Evolutionary conservation across 2,329 filamentous ascomycete genomes (phyloP).

Genomic region (Alternaria sp.): DNA sequence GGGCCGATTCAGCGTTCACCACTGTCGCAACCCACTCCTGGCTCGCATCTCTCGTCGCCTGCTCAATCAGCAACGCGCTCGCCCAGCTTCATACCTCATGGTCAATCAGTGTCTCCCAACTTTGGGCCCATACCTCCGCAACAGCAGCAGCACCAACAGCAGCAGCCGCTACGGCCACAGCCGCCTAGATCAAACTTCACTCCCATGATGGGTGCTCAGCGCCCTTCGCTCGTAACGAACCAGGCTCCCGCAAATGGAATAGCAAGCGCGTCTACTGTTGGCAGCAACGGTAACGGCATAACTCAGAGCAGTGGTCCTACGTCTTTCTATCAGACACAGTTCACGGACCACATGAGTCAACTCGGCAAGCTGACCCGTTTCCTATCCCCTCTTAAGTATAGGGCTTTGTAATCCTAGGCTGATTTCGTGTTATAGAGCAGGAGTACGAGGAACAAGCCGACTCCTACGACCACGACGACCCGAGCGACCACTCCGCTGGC

Average conservation of each 20-base stretch:
- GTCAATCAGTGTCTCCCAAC: constrained; percentile 67
- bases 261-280: constrained; percentile 45
- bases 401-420: constrained; percentile 72
- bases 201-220: constrained; percentile 51
- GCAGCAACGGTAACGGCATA: constrained; percentile 45
- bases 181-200: constrained; percentile 57
- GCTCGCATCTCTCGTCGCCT: constrained; percentile 77
- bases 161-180: constrained; percentile 51
- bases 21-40: constrained; percentile 80
- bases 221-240: constrained; percentile 46
- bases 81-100: constrained; percentile 64
- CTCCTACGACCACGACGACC: constrained; percentile 83
- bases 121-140: constrained; percentile 60
- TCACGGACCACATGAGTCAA: constrained; percentile 94
- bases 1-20: constrained; percentile 64
- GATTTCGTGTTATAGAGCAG: constrained; percentile 80
- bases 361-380: constrained; percentile 79
- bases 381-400: constrained; percentile 56
- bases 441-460: constrained; percentile 93
- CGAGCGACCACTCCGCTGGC: constrained; percentile 69
- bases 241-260: constrained; percentile 46
- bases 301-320: constrained; percentile 51
- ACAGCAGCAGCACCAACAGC: constrained; percentile 45
- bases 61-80: constrained; percentile 64
- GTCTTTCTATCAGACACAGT: constrained; percentile 81